phyloP scores from a whole-genome alignment of 2,329 filamentous ascomycete genomes.

The Seiridium unicorne region DNA sequence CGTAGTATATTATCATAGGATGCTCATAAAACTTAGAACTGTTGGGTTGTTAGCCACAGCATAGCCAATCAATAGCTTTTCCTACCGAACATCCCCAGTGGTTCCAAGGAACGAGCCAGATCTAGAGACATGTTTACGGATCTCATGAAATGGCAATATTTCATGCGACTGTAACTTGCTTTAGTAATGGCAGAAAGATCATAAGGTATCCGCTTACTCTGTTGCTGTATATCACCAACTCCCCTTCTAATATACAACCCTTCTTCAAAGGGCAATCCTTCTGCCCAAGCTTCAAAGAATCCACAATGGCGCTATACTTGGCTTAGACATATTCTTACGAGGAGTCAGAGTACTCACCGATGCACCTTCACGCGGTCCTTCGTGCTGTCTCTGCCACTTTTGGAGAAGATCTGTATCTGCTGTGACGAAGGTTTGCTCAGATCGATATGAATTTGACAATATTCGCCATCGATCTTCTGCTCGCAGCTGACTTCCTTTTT shows the following conservation, averaged over 20 bases:
- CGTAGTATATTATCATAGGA: slow-evolving; percentile 62
- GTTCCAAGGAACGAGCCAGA: slow-evolving; percentile 70
- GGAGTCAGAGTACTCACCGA: slow-evolving; percentile 31
- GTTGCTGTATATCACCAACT: slow-evolving; percentile 77
- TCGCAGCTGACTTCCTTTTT: slow-evolving; percentile 69
- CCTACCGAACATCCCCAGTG: slow-evolving; percentile 66
- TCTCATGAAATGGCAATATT: slow-evolving; percentile 76
- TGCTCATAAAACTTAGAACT: slow-evolving; percentile 51
- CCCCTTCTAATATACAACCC: slow-evolving; percentile 79
- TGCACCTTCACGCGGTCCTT: slow-evolving; percentile 64
- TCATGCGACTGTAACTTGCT: slow-evolving; percentile 45
- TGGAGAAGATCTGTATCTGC: slow-evolving; percentile 81
- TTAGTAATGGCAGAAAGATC: no score
- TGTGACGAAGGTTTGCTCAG: slow-evolving; percentile 45
- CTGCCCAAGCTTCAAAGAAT: slow-evolving; percentile 62
- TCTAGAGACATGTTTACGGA: slow-evolving; percentile 75
- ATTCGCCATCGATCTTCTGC: slow-evolving; percentile 84
- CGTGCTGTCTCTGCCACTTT: slow-evolving; percentile 88
- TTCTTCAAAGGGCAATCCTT: slow-evolving; percentile 56
- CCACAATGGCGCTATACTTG: slow-evolving; percentile 51
- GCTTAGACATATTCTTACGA: neutral
- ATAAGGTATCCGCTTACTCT: slow-evolving; percentile 32
- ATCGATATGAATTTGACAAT: slow-evolving; percentile 84
- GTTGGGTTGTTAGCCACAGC: slow-evolving; percentile 15
- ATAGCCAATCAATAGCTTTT: neutral